These are phyloP conservation scores for Cladosporium sp. DNA, from an alignment of 2,329 filamentous ascomycete genomes.

Conservation along the genomic window DNA sequence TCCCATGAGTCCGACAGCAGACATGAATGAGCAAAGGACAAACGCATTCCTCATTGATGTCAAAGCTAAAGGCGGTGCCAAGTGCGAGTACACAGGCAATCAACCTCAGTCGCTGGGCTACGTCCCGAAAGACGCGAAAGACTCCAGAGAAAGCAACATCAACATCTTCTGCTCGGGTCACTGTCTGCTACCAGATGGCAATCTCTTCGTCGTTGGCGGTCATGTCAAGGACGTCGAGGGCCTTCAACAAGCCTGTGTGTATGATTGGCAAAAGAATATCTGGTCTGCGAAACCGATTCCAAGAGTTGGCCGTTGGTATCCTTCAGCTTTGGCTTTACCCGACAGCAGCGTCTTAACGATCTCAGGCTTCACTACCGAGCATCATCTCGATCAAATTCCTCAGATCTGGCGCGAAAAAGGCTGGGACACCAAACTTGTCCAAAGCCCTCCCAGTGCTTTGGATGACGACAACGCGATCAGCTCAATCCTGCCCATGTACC, in stretches of 20 bases:
- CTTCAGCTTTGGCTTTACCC: not conserved
- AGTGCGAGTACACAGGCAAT: not conserved
- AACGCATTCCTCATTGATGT: not conserved
- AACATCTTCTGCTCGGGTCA: slow-evolving; percentile 2
- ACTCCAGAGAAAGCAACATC: not conserved
- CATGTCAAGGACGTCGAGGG: not conserved
- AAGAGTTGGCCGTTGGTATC: not conserved
- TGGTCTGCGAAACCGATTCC: not conserved
- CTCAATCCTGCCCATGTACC: slow-evolving; percentile 2
- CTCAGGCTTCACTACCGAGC: not conserved
- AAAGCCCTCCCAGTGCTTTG: too few species aligned
- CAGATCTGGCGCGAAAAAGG: slow-evolving; percentile 1
- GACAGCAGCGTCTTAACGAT: not conserved
- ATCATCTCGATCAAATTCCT: not conserved
- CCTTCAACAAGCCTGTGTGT: not conserved
- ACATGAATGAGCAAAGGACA: not conserved
- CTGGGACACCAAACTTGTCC: too few species aligned
- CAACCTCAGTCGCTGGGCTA: not conserved
- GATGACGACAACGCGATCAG: too few species aligned
- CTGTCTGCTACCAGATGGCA: not conserved
- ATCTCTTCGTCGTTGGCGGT: not conserved
- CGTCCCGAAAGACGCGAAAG: too few species aligned
- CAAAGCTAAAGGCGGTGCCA: not conserved
- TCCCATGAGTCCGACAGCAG: not conserved
- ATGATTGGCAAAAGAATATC: not conserved